Base-by-base conservation (phyloP, 225 moss, liverwort and hornwort species). In the Ulota crispa region DNA sequence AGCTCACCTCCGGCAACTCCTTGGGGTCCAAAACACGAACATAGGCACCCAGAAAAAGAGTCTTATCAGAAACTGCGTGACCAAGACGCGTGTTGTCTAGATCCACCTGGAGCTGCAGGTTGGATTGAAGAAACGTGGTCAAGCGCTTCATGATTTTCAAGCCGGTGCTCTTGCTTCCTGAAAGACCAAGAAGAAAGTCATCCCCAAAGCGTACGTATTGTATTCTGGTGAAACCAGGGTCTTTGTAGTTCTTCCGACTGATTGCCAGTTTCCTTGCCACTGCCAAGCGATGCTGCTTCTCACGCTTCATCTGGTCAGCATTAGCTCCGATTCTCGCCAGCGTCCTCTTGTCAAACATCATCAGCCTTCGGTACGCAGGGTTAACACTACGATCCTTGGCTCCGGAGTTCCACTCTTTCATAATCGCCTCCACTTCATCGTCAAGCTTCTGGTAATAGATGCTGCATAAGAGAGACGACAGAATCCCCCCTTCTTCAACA, bases 391-490 rank as follows among this genome's bases (percentile, higher is more conserved):
- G 86, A 7, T 77, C 64, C 47, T 83, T 87, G 10, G 81, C 83
- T 50, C 59, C 82, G 1, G 91, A 83, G 28, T 91, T 84, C 88
- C 91, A 91, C 26, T 87, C 88, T 20, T 85, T 72, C 83, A 81
- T 87, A 26, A 91, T 87, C 27, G 62, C 81, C 75, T 87, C 87
- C 56, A 91, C 78, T 72, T 91, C 91, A 47, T 91, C 88, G 27
- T 91, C 91, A 41, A 91, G 83, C 54, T 89, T 91, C 72, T 88
- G 91, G 68, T 85, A 91, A 55, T 82, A 91, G 23, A 91, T 91
- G 27, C 88, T 79, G 39, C 91, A 73, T 50, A 91, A 75, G 6
- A 87, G 15, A 20, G 88, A 85, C 15, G 91, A 86, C 56, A 91
- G 75, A 53, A 86, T 83, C 0, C 91, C 82, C 3, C 91, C 91